Conservation (phyloP, 2,329 filamentous ascomycete species). For the Calonectria pauciramosa region DNA sequence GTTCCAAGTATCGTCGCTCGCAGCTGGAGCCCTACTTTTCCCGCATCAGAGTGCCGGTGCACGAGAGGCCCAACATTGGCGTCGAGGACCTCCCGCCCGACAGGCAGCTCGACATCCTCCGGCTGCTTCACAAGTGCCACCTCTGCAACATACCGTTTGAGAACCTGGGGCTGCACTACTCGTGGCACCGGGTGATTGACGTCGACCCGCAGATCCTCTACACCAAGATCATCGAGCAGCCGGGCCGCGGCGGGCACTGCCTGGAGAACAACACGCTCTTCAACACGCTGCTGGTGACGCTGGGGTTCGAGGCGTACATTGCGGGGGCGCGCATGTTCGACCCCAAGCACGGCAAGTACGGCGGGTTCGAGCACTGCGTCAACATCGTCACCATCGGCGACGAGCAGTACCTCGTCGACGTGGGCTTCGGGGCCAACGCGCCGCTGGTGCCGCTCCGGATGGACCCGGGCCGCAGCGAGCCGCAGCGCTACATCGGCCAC, state of each 20-base stretch:
- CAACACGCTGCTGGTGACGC: conserved; percentile 59
- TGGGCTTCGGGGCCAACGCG: conserved; percentile 70
- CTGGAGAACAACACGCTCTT: conserved; percentile 64
- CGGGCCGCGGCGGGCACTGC: conserved; percentile 62
- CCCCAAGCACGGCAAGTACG: conserved; percentile 27
- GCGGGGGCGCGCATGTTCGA: conserved; percentile 59
- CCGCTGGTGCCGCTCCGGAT: conserved; percentile 51
- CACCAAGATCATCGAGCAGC: conserved; percentile 55
- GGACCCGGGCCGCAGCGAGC: conserved; percentile 32
- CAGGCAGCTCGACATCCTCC: conserved; percentile 48
- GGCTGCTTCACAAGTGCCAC: conserved; percentile 54
- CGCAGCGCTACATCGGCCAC: conserved; percentile 56
- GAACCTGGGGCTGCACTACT: conserved; percentile 67
- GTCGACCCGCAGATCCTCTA: conserved; percentile 59
- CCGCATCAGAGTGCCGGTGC: conserved; percentile 26
- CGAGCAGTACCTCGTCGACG: conserved; percentile 66
- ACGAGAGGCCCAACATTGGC: conserved; percentile 10
- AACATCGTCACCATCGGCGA: conserved; percentile 68
- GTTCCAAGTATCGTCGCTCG: conserved; percentile 15
- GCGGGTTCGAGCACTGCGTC: conserved; percentile 64
- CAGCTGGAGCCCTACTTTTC: conserved; percentile 33
- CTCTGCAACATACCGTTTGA: conserved; percentile 68
- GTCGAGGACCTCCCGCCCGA: conserved; percentile 23
- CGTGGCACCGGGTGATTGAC: conserved; percentile 49
- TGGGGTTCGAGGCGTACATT: conserved; percentile 65